Base-by-base conservation (phyloP, 106 monocot genomes). In the Apostasia ramifera region DNA sequence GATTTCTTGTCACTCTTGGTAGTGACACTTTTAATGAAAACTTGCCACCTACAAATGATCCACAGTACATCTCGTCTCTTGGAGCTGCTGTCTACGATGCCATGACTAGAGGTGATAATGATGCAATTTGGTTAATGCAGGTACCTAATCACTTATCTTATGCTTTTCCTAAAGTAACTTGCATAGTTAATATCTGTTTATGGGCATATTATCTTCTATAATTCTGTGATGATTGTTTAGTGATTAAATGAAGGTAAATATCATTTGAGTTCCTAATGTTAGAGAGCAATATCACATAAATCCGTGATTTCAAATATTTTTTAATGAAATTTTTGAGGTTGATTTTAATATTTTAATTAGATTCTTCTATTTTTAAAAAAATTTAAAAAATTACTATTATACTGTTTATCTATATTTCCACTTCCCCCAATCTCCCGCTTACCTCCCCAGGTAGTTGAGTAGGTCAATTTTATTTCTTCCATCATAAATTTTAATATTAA, bases 1-100 rank as follows among this genome's bases (percentile, higher is more conserved):
- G 26, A 65, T 15, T 49, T 48, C 8, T 1, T 65, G 5, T 13
- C 14, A 47, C 48, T 65, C 3, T 47, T 11, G 13, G 7, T 65
- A 95, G 95, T 89, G 95, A 95, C 73, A 95, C 95, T 39, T 95
- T 95, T 68, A 95, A 95, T 76, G 95, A 95, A 79, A 95, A 95
- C 73, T 70, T 72, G 42, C 95, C 95, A 69, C 95, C 95, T 46
- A 86, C 92, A 81, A 77, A 79, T 80, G 92, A 95, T 68, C 89
- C 95, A 8, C 56, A 79, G 26, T 95, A 92, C 81, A 95, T 95
- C 44, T 84, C 95, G 48, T 84, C 78, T 45, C 89, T 95, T 75
- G 95, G 95, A 39, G 81, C 95, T 73, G 88, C 95, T 78, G 80
- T 95, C 40, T 95, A 82, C 51, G 75, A 86, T 56, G 95, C 92